Conservation (phyloP, 768 basidiomycete genomes). For the Megacollybia marginata region DNA sequence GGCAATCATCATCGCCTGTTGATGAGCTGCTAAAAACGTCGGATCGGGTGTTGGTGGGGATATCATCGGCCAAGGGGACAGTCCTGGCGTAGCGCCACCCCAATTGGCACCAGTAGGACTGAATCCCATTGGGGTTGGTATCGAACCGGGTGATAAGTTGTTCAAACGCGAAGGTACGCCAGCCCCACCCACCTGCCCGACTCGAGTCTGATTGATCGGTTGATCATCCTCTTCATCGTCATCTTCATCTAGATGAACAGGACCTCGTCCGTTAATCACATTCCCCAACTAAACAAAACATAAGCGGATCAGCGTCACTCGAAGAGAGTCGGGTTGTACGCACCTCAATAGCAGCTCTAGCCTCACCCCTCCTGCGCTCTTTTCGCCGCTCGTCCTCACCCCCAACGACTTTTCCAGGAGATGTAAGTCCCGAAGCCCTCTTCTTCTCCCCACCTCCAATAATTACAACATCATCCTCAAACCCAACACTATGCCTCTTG, state of each 20-base stretch:
- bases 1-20: constrained; percentile 80
- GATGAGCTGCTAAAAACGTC: constrained; percentile 64
- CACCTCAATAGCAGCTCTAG: constrained; percentile 86
- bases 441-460: constrained; percentile 9
- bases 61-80: constrained; percentile 27
- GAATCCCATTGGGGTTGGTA: too few species aligned
- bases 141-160: background rate
- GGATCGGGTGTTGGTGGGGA: constrained; percentile 48
- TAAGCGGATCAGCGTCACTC: constrained; percentile 6
- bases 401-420: constrained; percentile 12
- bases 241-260: constrained; percentile 26
- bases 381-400: constrained; percentile 51
- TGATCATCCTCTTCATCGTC: constrained; percentile 46
- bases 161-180: constrained; percentile 11
- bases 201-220: constrained; percentile 36
- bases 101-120: constrained; percentile 4
- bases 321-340: constrained; percentile 14
- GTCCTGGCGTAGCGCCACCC: constrained; percentile 9
- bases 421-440: constrained; percentile 15
- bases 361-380: constrained; percentile 73
- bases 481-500: constrained; percentile 62
- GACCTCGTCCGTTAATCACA: constrained; percentile 73
- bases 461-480: constrained; percentile 42
- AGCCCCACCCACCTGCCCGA: constrained; percentile 25
- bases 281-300: constrained; percentile 64